Evolutionary conservation across 2,329 filamentous ascomycete species (phyloP), one percentile per base, ranked within the genome.

Genomic region (Chrysosporium queenslandicum): DNA sequence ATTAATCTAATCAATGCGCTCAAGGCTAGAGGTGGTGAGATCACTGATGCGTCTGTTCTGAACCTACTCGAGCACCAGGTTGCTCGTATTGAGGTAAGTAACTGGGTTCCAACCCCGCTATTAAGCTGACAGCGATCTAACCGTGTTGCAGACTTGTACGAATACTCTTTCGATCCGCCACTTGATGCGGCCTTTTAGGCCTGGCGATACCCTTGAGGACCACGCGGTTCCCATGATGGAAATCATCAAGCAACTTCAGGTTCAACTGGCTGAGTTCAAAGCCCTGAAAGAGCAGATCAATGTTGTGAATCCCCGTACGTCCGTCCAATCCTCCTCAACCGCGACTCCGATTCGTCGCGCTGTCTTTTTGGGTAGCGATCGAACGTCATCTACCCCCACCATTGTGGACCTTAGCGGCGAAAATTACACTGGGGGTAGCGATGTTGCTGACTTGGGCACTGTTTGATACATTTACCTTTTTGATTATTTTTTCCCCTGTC

Each of bases 61-160:
- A 89, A 87, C 63, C 88, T 98, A 63, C 79, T 97, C 67, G 90
- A 94, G 66, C 90, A 97, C 66, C 89, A 96, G 76, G 86, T 98
- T 60, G 90, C 86, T 66, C 82, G 92, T 63, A 94, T 98, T 66
- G 92, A 98, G 82, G 89, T 94, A 75, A 70, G 46, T 46, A 16
- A n/a, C 3, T 29, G 83, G 71, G 30, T 49, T 45, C 46, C 12
- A 23, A 6, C 27, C 37, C 18, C 3, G 27, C 14, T 8, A 30
- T 23, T 45, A 50, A 3, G 18, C n/a, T 23, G 18, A 32, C n/a
- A 27, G 23, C 49, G 52, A 9, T 34, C 20, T 59, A 37, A 50
- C n/a, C 37, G 59, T 21, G 11, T 8, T 40, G 1, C 59, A 94
- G 88, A 84, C 87, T 48, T 92, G 87, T 64, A 79, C 90, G 60